phyloP scores from a whole-genome alignment of 768 basidiomycete species.

The Macrolepiota dolichaula region DNA sequence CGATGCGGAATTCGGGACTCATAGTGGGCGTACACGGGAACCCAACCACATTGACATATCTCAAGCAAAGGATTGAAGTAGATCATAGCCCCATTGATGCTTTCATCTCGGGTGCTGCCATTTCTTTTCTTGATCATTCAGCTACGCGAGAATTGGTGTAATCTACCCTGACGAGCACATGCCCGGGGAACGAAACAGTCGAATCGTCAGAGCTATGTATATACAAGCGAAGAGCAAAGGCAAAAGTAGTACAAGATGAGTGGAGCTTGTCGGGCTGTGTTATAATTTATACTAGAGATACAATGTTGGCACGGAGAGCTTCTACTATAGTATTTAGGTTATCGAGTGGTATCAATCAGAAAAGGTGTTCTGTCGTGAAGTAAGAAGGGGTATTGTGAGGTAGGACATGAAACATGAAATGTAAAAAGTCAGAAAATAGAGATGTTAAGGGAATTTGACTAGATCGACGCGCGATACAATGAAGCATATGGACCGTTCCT shows the following conservation, averaged over 20 bases:
- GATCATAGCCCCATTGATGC: constrained; percentile 64
- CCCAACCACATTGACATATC: constrained; percentile 36
- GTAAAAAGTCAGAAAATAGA: background rate
- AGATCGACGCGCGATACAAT: constrained; percentile 68
- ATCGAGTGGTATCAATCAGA: background rate
- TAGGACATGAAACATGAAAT: background rate
- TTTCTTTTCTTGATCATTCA: constrained; percentile 66
- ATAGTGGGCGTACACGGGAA: constrained; percentile 83
- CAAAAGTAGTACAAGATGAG: background rate
- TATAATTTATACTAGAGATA: constrained; percentile 13
- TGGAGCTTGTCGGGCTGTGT: background rate
- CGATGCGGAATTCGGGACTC: constrained; percentile 84
- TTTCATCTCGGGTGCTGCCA: constrained; percentile 56
- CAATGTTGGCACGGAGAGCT: constrained; percentile 4
- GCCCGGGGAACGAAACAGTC: background rate
- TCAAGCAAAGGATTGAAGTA: constrained; percentile 30
- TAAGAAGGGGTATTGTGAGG: background rate
- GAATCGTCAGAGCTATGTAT: background rate
- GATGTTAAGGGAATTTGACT: constrained; percentile 10
- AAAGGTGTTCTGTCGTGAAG: background rate
- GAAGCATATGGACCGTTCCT: constrained; percentile 64
- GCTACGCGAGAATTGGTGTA: constrained; percentile 5
- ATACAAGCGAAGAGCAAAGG: background rate
- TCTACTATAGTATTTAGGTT: constrained; percentile 9
- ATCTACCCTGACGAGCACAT: background rate